Conservation (phyloP, 2,329 filamentous ascomycete genomes). For the Ceratocystis destructans region DNA sequence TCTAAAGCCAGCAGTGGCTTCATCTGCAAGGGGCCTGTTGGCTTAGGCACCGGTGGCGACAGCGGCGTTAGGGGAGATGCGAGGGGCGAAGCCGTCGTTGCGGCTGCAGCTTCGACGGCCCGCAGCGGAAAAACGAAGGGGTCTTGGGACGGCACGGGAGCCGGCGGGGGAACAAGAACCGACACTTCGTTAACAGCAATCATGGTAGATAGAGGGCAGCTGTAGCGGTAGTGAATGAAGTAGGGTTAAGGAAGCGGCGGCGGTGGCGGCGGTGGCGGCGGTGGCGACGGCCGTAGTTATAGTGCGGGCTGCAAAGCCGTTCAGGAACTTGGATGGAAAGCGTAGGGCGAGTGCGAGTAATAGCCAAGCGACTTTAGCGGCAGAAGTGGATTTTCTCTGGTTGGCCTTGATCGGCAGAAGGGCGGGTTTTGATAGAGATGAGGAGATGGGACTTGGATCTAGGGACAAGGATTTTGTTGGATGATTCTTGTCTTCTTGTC, state of each 20-base stretch:
- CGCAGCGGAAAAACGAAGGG: slow-evolving; percentile 23
- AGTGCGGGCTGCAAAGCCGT: too few species aligned
- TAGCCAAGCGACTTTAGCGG: neutral
- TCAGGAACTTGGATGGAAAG: neutral
- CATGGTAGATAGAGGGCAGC: neutral
- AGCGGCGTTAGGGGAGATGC: slow-evolving; percentile 21
- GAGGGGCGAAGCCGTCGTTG: slow-evolving; percentile 15
- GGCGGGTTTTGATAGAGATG: neutral
- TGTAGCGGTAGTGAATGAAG: neutral
- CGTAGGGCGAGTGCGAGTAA: neutral
- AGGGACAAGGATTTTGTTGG: neutral
- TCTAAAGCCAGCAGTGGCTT: slow-evolving; percentile 63
- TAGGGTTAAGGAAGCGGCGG: neutral
- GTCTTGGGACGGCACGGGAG: slow-evolving; percentile 32
- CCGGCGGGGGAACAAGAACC: slow-evolving; percentile 28
- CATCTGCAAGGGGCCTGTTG: slow-evolving; percentile 33
- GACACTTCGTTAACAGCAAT: slow-evolving; percentile 1
- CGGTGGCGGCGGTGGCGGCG: too few species aligned
- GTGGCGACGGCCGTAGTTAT: neutral
- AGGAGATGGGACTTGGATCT: neutral
- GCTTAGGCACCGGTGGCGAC: slow-evolving; percentile 23
- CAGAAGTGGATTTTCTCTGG: neutral
- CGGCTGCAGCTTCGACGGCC: slow-evolving; percentile 7
- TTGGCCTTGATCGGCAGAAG: neutral
- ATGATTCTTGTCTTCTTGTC: neutral